Conservation (phyloP, 1,139 yeast genomes). For the Blastobotrys elegans region DNA sequence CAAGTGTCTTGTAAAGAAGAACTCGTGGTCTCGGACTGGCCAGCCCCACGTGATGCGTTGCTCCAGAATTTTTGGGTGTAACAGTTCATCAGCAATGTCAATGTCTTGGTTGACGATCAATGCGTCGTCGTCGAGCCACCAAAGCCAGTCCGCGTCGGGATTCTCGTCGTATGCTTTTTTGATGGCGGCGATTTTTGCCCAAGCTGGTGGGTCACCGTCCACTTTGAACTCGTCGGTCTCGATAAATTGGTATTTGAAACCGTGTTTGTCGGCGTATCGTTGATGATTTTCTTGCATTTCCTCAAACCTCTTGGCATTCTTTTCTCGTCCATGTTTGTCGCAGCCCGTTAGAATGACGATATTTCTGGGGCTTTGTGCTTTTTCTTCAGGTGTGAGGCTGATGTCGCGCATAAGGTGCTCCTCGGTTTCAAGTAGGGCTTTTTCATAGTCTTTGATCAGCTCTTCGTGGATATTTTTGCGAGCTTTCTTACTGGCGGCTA, state of each 20-base stretch:
- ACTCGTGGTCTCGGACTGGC: slow-evolving; percentile 21
- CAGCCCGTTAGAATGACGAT: slow-evolving; percentile 30
- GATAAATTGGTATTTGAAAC: slow-evolving; percentile 30
- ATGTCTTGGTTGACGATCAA: slow-evolving; percentile 30
- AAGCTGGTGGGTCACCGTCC: slow-evolving; percentile 22
- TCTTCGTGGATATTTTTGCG: background rate
- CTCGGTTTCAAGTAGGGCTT: too few relatives aligned
- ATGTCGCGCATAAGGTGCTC: slow-evolving; percentile 2
- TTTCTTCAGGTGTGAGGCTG: background rate
- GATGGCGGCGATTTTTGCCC: slow-evolving; percentile 33
- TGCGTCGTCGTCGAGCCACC: slow-evolving; percentile 35
- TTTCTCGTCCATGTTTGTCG: slow-evolving; percentile 22
- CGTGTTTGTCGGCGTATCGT: slow-evolving; percentile 32
- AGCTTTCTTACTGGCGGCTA: background rate
- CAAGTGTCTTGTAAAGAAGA: slow-evolving; percentile 20
- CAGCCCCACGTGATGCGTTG: slow-evolving; percentile 26
- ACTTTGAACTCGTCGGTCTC: slow-evolving; percentile 23
- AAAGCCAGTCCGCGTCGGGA: slow-evolving; percentile 35
- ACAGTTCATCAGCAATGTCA: slow-evolving; percentile 30
- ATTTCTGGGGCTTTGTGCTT: slow-evolving; percentile 14
- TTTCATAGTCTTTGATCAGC: background rate
- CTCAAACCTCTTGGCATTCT: slow-evolving; percentile 22
- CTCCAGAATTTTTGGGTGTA: slow-evolving; percentile 28
- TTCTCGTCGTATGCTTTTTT: slow-evolving; percentile 26
- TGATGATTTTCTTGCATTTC: slow-evolving; percentile 29